These are phyloP conservation scores for Saturnispora galanensis DNA, from an alignment of 805 yeast genomes.

Conservation along the genomic window DNA sequence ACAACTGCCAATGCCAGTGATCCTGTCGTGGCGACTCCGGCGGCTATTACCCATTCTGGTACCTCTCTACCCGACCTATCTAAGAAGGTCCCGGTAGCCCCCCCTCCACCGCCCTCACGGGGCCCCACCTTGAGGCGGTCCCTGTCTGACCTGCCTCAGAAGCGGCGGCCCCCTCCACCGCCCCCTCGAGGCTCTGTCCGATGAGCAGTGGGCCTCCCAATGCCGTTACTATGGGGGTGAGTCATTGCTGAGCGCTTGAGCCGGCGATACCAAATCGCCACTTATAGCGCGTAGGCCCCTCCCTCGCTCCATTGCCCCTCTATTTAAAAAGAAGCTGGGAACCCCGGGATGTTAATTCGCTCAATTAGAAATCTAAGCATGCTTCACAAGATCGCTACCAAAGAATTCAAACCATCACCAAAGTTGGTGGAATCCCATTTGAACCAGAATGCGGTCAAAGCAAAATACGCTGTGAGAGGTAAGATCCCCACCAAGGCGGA, in stretches of 20 bases:
- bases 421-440: constrained; percentile 40
- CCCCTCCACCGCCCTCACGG: constrained; percentile 1
- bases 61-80: neutral
- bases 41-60: too few species aligned
- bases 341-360: neutral
- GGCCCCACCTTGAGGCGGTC: neutral
- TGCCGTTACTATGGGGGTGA: neutral
- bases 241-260: neutral
- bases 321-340: neutral
- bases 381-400: constrained; percentile 8
- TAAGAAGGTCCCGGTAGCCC: neutral
- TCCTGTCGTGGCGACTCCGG: neutral
- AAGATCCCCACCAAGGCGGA: constrained; percentile 90
- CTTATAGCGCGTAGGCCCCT: constrained; percentile 1
- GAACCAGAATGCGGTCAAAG: constrained; percentile 67
- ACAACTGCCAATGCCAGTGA: neutral
- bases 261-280: neutral
- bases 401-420: constrained; percentile 24
- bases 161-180: constrained; percentile 2
- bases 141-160: neutral
- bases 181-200: constrained; percentile 3
- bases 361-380: neutral
- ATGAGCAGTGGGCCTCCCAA: neutral
- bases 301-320: neutral
- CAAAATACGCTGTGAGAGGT: constrained; percentile 96